A percentile compares a stretch with the other conserved stretches of the same genome.
Conservation (phyloP, 169 alveolate species). For the Toxoplasma gondii region DNA sequence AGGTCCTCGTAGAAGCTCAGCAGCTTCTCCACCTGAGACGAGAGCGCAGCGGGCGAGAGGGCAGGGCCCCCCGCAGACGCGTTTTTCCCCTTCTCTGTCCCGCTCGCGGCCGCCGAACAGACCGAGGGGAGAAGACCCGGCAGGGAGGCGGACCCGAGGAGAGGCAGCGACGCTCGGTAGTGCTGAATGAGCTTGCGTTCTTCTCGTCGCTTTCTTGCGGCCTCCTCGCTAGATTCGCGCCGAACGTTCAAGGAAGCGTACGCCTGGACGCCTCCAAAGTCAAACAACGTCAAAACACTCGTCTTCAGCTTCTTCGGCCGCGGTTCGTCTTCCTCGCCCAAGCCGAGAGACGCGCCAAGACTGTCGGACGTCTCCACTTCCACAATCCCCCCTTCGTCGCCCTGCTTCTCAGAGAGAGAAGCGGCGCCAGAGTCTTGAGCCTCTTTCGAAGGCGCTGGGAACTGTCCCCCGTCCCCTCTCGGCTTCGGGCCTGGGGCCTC, state of each 20-base stretch:
- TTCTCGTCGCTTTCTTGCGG: background rate
- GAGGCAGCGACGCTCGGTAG: background rate
- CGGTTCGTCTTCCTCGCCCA: background rate
- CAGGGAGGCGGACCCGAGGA: background rate
- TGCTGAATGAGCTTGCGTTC: conserved; percentile 16
- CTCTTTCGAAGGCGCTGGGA: background rate
- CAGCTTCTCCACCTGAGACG: background rate
- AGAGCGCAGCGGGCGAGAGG: background rate
- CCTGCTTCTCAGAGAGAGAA: background rate
- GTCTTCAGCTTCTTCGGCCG: background rate
- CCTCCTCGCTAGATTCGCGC: background rate
- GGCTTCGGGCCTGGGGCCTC: background rate
- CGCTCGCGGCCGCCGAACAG: background rate
- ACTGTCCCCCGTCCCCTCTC: background rate
- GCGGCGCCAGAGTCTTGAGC: background rate
- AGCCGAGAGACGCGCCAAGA: background rate
- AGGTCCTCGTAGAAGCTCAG: conserved; percentile 27
- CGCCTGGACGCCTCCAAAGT: conserved; percentile 9
- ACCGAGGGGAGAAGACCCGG: background rate
- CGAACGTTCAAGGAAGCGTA: background rate
- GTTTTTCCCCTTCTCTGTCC: background rate
- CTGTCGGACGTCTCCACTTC: background rate
- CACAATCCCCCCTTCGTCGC: background rate
- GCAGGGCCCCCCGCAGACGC: background rate
- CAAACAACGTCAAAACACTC: background rate